A percentile compares a stretch with the other conserved stretches of the same genome.
Evolutionary conservation across 441 rosid genomes (phyloP).

Genomic region (Lepidium campestre): DNA sequence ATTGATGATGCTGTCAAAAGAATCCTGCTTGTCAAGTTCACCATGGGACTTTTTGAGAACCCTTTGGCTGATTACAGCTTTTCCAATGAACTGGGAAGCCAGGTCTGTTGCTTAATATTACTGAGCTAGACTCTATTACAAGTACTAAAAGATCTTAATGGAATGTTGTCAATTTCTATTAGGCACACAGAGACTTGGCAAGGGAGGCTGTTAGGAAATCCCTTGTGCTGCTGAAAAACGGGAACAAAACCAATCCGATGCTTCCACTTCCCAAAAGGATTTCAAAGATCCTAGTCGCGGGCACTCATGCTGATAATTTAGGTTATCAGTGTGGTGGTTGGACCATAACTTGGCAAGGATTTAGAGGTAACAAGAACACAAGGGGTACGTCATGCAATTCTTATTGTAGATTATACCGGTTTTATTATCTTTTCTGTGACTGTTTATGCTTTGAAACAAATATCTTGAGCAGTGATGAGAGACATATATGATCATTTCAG

Average conservation of each 20-base stretch:
- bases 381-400: slow-evolving; percentile 36
- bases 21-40: slow-evolving; percentile 68
- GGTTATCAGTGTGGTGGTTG: slow-evolving; percentile 80
- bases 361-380: slow-evolving; percentile 46
- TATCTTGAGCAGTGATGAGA: background rate
- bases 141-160: slow-evolving; percentile 7
- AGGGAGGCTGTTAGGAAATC: slow-evolving; percentile 71
- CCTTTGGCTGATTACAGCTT: slow-evolving; percentile 68
- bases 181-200: slow-evolving; percentile 66
- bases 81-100: slow-evolving; percentile 63
- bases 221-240: slow-evolving; percentile 62
- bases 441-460: background rate
- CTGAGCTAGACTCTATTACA: background rate
- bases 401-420: background rate
- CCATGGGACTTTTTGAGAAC: slow-evolving; percentile 72
- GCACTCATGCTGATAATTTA: slow-evolving; percentile 67
- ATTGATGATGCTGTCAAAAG: slow-evolving; percentile 78
- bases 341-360: slow-evolving; percentile 70
- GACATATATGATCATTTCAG: background rate
- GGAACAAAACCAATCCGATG: slow-evolving; percentile 44
- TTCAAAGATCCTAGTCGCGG: slow-evolving; percentile 53
- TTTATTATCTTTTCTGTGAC: background rate
- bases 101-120: slow-evolving; percentile 35
- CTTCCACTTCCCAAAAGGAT: slow-evolving; percentile 58
- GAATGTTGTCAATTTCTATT: slow-evolving; percentile 6